Evolutionary conservation across 2,329 filamentous ascomycete species (phyloP), one percentile per base, ranked within the genome.

Genomic region (Trichoderma koningii): DNA sequence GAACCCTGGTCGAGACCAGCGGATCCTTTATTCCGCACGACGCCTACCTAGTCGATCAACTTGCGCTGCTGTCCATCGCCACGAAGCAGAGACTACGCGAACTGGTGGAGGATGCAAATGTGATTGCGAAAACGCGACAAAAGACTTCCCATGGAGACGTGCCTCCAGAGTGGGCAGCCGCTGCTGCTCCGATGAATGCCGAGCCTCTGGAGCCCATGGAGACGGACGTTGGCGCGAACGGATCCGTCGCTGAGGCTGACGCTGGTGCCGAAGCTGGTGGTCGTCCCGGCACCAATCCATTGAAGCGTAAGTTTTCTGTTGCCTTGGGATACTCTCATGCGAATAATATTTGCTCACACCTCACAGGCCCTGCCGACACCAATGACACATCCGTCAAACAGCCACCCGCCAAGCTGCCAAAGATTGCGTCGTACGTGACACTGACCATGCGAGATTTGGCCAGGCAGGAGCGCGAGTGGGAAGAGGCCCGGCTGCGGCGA

Each of bases 51-150:
- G 89, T 90, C 15, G 93, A 97, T 67, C 90, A 97, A 69, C 79
- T 97, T 51, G 90, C 91, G 28, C 81, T 97, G 17, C 75, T 97
- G 65, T 95, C 92, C 6, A 84, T 97, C 64, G 91, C 91, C 19
- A 88, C 92, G 10, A 92, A 94, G 73, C 90, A 96, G 70, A 85
- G 92, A 30, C 71, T 97, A 44, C 84, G 91, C 61, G 86, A 87
- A 14, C 78, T 97, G 34, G 73, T 97, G 3, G 90, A 93, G 72
- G 93, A 97, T 71, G 88, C 92, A 12, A 85, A 88, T 63, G 83
- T 83, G 10, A 78, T 96, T 52, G 86, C 92, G 3, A 83, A 83
- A 66, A 90, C 86, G 66, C 87, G 94, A 62, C 89, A 91, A 73
- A 87, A 84, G 66, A 91, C 89, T 21, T 91, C 93, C 2, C 90